Evolutionary conservation across 2,329 filamentous ascomycete species (phyloP).

Genomic region (Fusarium nanum): DNA sequence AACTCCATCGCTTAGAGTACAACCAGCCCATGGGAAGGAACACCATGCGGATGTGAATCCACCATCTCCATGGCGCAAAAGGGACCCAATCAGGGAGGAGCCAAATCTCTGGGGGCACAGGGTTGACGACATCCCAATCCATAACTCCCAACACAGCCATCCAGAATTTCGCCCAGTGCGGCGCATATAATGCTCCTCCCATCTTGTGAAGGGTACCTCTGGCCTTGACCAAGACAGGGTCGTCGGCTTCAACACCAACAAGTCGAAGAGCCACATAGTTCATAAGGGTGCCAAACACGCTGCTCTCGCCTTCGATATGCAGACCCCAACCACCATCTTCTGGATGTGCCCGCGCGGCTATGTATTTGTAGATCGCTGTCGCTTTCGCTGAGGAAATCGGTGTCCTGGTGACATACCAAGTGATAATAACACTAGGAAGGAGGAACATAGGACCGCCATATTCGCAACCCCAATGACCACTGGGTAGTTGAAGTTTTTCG

Average conservation of each 20-base stretch:
- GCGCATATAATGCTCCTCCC: constrained; percentile 83
- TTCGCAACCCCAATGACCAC: constrained; percentile 96
- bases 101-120: constrained; percentile 94
- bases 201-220: constrained; percentile 84
- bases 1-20: constrained; percentile 84
- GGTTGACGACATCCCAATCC: constrained; percentile 93
- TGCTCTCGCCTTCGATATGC: constrained; percentile 93
- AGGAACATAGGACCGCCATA: constrained; percentile 99
- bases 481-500: constrained; percentile 85
- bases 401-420: constrained; percentile 90
- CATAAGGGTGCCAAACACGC: constrained; percentile 88
- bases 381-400: constrained; percentile 83
- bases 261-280: constrained; percentile 88
- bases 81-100: constrained; percentile 91
- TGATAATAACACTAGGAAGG: constrained; percentile 83
- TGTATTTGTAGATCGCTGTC: constrained; percentile 91
- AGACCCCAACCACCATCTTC: constrained; percentile 97
- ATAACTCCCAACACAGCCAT: constrained; percentile 84
- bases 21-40: constrained; percentile 92
- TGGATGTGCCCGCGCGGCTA: constrained; percentile 85
- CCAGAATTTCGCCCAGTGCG: constrained; percentile 99
- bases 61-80: constrained; percentile 93
- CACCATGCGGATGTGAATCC: constrained; percentile 98
- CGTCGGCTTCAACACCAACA: constrained; percentile 84
- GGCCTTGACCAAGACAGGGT: constrained; percentile 87